Evolutionary conservation across 768 basidiomycete species (phyloP), one percentile per base, ranked within the genome.

Genomic region (Lactarius sanguifluus): DNA sequence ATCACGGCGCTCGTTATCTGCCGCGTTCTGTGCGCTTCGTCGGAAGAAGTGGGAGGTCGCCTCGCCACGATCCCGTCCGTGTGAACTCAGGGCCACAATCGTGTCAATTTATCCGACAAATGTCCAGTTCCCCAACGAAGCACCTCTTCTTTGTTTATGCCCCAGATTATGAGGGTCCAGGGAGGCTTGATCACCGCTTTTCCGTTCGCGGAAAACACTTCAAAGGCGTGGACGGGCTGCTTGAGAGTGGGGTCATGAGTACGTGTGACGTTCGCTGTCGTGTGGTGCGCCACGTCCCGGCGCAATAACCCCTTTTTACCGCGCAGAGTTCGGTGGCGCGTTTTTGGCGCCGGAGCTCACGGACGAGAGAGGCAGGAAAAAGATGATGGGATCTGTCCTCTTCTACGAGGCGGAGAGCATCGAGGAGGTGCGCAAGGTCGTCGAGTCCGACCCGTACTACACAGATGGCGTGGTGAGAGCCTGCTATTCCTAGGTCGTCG

Each of bases 141-240:
- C 61, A 67, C 41, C 64, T 59, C 40, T 77, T 73, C 64, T 50
- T 76, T 10, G 72, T 77, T 12, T 78, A 70, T 41, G 75, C 76
- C 1, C 78, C 78, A 1, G 78, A 78, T 70, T 74, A 71, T 47
- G 71, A 68, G 3, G 74, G 74, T 61, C 66, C 68, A 2, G 74
- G 71, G 6, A 71, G 65, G 13, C 68, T 76, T 40, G 66, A 68
- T 20, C 71, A 72, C 5, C 67, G 76, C 13, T 50, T 75, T 55
- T 59, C 61, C 8, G 73, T 75, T 12, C 74, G 76, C 25, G 64
- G 65, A 23, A 47, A 71, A 55, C 76, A 77, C 52, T 41, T 77
- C 10, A 64, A 57, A 36, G 69, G 59, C 20, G 69, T 69, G 41
- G 57, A 58, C 13, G 30, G 23, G 16, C 20, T 69, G 61, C 43